Evolutionary conservation across 2,329 filamentous ascomycete genomes (phyloP).

Genomic region (Amphichorda felina): DNA sequence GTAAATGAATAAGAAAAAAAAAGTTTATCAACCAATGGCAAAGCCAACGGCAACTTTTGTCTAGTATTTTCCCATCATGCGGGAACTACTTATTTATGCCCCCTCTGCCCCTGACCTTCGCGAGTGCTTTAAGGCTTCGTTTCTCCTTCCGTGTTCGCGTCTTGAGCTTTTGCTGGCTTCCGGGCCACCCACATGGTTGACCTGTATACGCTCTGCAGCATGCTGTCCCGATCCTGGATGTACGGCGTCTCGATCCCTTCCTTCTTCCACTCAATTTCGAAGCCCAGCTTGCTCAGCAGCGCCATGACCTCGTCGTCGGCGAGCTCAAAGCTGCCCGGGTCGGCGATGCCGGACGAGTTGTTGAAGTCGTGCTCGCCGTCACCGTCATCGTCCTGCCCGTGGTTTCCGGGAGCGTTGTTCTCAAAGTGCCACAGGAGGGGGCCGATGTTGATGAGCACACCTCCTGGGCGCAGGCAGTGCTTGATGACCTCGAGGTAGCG

Average conservation of each 20-base stretch:
- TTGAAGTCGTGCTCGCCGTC: conserved; percentile 36
- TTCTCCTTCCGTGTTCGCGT: too few species aligned
- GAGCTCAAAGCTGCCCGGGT: conserved; percentile 83
- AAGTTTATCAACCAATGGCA: too few species aligned
- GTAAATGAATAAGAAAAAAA: too few species aligned
- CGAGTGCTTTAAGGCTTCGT: too few species aligned
- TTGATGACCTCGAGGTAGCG: conserved; percentile 77
- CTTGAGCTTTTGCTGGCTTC: conserved; percentile 32
- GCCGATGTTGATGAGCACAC: conserved; percentile 80
- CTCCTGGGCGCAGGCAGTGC: conserved; percentile 65
- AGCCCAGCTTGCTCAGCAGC: conserved; percentile 65
- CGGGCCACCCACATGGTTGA: conserved; percentile 79
- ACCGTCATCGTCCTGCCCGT: conserved; percentile 37
- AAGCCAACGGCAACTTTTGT: neutral
- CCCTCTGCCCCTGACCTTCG: too few species aligned
- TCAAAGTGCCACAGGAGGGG: conserved; percentile 95
- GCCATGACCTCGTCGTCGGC: conserved; percentile 77
- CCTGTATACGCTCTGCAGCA: conserved; percentile 74
- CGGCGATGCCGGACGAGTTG: conserved; percentile 59
- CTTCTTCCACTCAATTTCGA: conserved; percentile 55
- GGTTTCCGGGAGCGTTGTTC: conserved; percentile 50
- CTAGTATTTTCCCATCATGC: too few species aligned
- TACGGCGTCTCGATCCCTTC: conserved; percentile 62
- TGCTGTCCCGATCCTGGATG: conserved; percentile 73
- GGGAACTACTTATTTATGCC: too few species aligned